phyloP scores from a whole-genome alignment of 2,329 filamentous ascomycete species.

The Fusarium hostae region DNA sequence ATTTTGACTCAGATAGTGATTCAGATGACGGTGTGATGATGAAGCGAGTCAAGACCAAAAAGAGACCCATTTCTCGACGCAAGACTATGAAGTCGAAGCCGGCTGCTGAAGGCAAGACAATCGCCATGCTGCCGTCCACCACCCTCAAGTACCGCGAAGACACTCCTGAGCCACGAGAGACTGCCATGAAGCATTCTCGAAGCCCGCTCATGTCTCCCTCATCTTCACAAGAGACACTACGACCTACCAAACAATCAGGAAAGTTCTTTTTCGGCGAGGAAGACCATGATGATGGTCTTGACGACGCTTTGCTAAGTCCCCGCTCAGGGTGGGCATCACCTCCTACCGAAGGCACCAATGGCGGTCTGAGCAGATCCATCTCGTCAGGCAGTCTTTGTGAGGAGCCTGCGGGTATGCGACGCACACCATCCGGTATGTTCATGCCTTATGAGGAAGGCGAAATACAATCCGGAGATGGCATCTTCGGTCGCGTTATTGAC shows the following conservation, averaged over 20 bases:
- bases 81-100: slow-evolving; percentile 54
- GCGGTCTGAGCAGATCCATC: slow-evolving; percentile 58
- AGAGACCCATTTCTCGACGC: slow-evolving; percentile 60
- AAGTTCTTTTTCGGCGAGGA: slow-evolving; percentile 72
- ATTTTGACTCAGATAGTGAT: slow-evolving; percentile 68
- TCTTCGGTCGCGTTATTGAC: slow-evolving; percentile 84
- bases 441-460: slow-evolving; percentile 87
- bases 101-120: slow-evolving; percentile 78
- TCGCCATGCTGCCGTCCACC: slow-evolving; percentile 87
- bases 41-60: slow-evolving; percentile 71
- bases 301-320: slow-evolving; percentile 47
- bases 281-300: slow-evolving; percentile 66
- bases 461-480: slow-evolving; percentile 66
- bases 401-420: slow-evolving; percentile 72
- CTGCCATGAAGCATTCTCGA: slow-evolving; percentile 70
- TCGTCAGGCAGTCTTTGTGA: slow-evolving; percentile 62
- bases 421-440: slow-evolving; percentile 89
- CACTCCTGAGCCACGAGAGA: slow-evolving; percentile 73
- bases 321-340: slow-evolving; percentile 50
- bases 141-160: slow-evolving; percentile 87
- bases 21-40: slow-evolving; percentile 88
- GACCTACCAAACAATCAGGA: slow-evolving; percentile 73
- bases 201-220: slow-evolving; percentile 73
- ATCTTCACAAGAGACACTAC: slow-evolving; percentile 83
- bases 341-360: slow-evolving; percentile 33